phyloP scores from a whole-genome alignment of 768 basidiomycete species.

The Pleurotus eryngii region DNA sequence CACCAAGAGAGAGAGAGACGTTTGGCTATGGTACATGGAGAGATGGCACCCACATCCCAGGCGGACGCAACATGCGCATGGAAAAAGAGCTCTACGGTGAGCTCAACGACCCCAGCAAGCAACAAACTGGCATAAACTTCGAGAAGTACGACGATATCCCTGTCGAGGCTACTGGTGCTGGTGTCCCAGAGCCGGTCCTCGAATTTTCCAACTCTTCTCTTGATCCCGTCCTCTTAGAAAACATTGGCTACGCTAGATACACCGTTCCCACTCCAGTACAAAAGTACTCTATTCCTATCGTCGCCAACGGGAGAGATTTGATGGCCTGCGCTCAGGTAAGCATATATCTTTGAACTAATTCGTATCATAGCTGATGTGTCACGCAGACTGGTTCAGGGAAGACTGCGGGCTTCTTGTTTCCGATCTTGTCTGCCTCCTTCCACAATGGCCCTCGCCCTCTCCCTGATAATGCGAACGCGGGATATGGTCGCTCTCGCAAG shows the following conservation, averaged over 20 bases:
- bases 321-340: conserved; percentile 93
- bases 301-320: conserved; percentile 82
- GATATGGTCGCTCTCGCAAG: conserved; percentile 74
- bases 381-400: conserved; percentile 98
- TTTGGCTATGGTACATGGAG: conserved; percentile 79
- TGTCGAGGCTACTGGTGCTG: conserved; percentile 95
- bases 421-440: conserved; percentile 94
- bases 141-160: conserved; percentile 99
- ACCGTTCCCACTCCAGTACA: conserved; percentile 96
- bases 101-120: conserved; percentile 71
- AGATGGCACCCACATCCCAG: conserved; percentile 85
- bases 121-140: conserved; percentile 98
- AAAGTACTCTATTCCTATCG: conserved; percentile 99
- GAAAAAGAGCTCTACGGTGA: conserved; percentile 98
- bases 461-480: conserved; percentile 47
- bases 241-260: conserved; percentile 92
- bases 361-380: conserved; percentile 14
- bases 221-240: conserved; percentile 91
- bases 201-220: conserved; percentile 87
- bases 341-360: conserved; percentile 13
- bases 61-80: conserved; percentile 77
- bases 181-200: conserved; percentile 92
- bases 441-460: conserved; percentile 72
- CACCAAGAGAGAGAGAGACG: conserved; percentile 51
- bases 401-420: conserved; percentile 98